Conservation (phyloP, 2,329 filamentous ascomycete species). For the Orbilia ellipsospora region DNA sequence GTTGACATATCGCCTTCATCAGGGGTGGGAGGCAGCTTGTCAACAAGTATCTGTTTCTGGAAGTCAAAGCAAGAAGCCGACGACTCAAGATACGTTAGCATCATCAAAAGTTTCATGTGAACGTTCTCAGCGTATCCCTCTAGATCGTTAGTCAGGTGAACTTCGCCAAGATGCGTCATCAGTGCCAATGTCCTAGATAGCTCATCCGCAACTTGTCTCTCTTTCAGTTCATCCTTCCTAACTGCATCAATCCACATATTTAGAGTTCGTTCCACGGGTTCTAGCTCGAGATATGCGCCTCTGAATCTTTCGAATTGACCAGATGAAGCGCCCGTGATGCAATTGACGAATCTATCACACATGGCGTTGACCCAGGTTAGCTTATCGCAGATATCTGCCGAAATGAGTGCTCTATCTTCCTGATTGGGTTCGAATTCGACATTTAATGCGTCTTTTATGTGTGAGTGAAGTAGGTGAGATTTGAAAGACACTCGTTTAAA, state of each 20-base stretch:
- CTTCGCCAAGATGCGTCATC: slow-evolving; percentile 84
- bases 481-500: slow-evolving; percentile 93
- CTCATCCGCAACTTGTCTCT: slow-evolving; percentile 82
- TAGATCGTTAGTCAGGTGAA: slow-evolving; percentile 77
- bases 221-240: slow-evolving; percentile 84
- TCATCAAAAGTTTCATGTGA: slow-evolving; percentile 78
- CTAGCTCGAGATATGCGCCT: slow-evolving; percentile 83
- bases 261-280: slow-evolving; percentile 88
- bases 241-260: slow-evolving; percentile 89
- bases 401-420: slow-evolving; percentile 82
- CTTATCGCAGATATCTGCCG: slow-evolving; percentile 84
- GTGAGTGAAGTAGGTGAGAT: slow-evolving; percentile 78
- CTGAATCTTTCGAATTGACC: slow-evolving; percentile 83
- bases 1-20: slow-evolving; percentile 73
- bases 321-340: slow-evolving; percentile 80
- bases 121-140: slow-evolving; percentile 81
- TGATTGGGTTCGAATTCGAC: slow-evolving; percentile 68
- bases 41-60: slow-evolving; percentile 74
- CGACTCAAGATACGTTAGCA: slow-evolving; percentile 85
- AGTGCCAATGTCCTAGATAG: slow-evolving; percentile 79
- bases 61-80: slow-evolving; percentile 75
- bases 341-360: slow-evolving; percentile 84
- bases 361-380: slow-evolving; percentile 84
- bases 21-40: slow-evolving; percentile 68
- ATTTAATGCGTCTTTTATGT: slow-evolving; percentile 81